Conservation (phyloP, 805 yeast species). For the Diddensiella caesifluorescens region DNA sequence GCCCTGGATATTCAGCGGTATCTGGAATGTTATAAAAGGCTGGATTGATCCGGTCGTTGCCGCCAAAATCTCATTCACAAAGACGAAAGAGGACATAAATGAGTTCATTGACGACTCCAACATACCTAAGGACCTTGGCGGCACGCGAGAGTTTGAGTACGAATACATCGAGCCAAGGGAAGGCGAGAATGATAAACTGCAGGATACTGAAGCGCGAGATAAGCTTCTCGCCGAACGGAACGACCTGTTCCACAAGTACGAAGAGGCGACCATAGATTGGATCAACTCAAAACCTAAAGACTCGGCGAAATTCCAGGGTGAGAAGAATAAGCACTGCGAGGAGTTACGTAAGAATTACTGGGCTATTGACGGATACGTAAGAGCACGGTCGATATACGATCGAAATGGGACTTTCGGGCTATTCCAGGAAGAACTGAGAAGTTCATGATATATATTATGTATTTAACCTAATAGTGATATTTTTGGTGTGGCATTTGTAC, state of each 20-base stretch:
- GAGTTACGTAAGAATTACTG: slow-evolving; percentile 59
- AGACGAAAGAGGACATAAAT: slow-evolving; percentile 58
- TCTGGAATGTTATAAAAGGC: slow-evolving; percentile 86
- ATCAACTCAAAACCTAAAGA: slow-evolving; percentile 46
- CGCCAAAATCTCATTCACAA: slow-evolving; percentile 80
- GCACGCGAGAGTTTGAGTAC: slow-evolving; percentile 54
- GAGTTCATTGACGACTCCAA: slow-evolving; percentile 53
- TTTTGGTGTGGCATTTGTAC: not conserved
- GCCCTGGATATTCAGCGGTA: slow-evolving; percentile 93
- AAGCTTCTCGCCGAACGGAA: slow-evolving; percentile 48
- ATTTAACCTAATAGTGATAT: not conserved
- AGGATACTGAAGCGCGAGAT: slow-evolving; percentile 43
- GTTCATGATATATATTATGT: no score
- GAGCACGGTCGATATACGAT: slow-evolving; percentile 76
- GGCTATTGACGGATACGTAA: slow-evolving; percentile 70
- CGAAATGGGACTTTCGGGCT: slow-evolving; percentile 58
- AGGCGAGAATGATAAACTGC: slow-evolving; percentile 47
- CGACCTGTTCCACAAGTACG: slow-evolving; percentile 47
- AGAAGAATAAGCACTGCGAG: slow-evolving; percentile 40
- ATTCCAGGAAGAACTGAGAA: slow-evolving; percentile 20
- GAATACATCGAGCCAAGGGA: slow-evolving; percentile 57
- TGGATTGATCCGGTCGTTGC: slow-evolving; percentile 98
- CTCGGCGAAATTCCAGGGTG: slow-evolving; percentile 44
- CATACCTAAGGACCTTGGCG: slow-evolving; percentile 73
- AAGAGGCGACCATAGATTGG: slow-evolving; percentile 72